Evolutionary conservation across 306 rosid species (phyloP), one percentile per base, ranked within the genome.

Genomic region (Abrus pulchellus): DNA sequence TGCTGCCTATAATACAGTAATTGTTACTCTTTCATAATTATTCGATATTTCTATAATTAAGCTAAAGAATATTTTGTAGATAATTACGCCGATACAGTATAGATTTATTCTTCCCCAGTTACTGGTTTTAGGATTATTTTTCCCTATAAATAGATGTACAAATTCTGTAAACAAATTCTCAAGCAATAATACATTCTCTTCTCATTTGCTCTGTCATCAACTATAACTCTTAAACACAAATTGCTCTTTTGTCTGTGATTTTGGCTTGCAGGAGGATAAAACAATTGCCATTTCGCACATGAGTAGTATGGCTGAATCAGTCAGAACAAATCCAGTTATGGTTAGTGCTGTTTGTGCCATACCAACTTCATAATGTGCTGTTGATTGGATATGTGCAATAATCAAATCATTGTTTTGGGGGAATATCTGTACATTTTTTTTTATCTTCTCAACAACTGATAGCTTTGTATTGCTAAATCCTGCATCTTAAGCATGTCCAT

Each of bases 201-300:
- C 20, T 20, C 20, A 20, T 20, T 20, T 20, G 20, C 20, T 20
- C 20, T 20, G 20, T 20, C 20, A 20, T 20, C 20, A 20, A 20
- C 20, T 20, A 20, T 20, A 20, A 20, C 20, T 20, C 20, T 20
- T 20, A 20, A 72, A 73, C 44, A 43, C 54, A 68, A 43, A 1
- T 7, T 72, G 13, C 82, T 34, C 6, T 12, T 72, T 83, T 66
- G 6, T 69, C 52, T 30, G 38, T 80, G 28, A 74, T 56, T 83
- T 84, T 52, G 76, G 72, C 62, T 70, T 70, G 74, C 89, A 94
- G 99, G 97, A 87, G 81, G 97, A 93, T 74, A 86, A 83, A 88
- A 86, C 81, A 57, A 88, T 89, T 9, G 93, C 76, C 59, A 82
- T 93, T 79, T 75, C 89, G 75, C 95, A 84, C 76, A 77, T 83